Base-by-base conservation (phyloP, 345 rosid genomes). In the Cardamine occulta region DNA sequence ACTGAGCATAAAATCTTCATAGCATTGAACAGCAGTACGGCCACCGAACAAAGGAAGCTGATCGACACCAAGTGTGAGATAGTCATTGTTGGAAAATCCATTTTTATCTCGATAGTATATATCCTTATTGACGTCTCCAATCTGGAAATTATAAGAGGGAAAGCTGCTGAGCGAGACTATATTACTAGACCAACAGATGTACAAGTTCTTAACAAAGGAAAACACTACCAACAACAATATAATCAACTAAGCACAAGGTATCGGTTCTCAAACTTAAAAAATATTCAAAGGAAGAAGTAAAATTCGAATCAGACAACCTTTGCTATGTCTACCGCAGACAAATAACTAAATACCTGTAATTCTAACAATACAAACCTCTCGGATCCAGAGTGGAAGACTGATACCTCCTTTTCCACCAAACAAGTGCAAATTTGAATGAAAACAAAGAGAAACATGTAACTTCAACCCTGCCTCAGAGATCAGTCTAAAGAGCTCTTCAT, bases 61-160 rank as follows among this genome's bases (percentile, higher is more conserved):
- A 73, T 87, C 91, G 69, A 87, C 91, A 49, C 91, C 91, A 64
- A 87, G 84, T 12, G 91, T 87, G 74, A 87, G 86, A 84, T 87
- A 87, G 80, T 87, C 91, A 68, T 74, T 74, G 73, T 85, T 82
- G 74, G 91, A 84, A 68, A 72, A 76, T 18, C 91, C 91, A 56
- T 72, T 80, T 34, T 75, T 82, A 57, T 87, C 91, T 62, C 81
- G 84, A 72, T 87, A 87, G 75, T 81, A 87, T 75, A 87, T 84
- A 73, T 87, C 87, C 79, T 85, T 85, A 66, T 87, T 84, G 74
- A 68, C 69, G 29, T 81, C 72, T 49, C 89, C 91, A 80, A 87
- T 87, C 91, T 87, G 81, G 74, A 70, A 78, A 61, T 26, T 23
- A 17, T 29, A 11, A 40, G 47, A 14, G 37, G 39, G 51, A 69